These are phyloP conservation scores for Oxytropis ochrocephala DNA, from an alignment of 306 rosid genomes.

Conservation along the genomic window DNA sequence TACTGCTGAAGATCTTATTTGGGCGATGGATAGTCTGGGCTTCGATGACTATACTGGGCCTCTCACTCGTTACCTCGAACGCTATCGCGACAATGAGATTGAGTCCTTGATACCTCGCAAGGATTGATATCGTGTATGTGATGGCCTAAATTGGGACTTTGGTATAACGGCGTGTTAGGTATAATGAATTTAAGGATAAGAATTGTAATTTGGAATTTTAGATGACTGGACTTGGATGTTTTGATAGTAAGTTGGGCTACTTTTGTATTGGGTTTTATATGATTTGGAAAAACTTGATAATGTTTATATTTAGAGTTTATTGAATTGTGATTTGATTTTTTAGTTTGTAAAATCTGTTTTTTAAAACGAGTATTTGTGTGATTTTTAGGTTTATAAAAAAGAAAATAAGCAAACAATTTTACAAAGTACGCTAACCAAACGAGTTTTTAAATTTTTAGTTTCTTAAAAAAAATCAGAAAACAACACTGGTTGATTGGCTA, in stretches of 20 bases:
- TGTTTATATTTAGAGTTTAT: no score
- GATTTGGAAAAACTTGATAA: no score
- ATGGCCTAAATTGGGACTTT: neutral
- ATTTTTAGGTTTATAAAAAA: no score
- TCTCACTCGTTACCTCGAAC: slow-evolving; percentile 34
- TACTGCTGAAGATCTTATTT: slow-evolving; percentile 50
- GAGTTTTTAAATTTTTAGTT: no score
- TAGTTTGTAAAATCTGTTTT: no score
- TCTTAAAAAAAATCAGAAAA: no score
- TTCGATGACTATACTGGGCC: slow-evolving; percentile 60
- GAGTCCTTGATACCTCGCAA: neutral
- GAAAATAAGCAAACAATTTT: no score
- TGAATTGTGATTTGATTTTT: no score
- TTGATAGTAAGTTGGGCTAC: neutral
- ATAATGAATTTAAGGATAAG: neutral
- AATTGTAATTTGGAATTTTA: neutral
- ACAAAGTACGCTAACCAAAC: no score
- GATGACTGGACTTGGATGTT: neutral
- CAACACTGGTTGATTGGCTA: no score
- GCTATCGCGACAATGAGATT: slow-evolving; percentile 13
- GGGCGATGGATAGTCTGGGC: slow-evolving; percentile 50
- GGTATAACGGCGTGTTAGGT: neutral
- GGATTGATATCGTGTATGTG: neutral
- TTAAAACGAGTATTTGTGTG: no score
- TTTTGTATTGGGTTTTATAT: no score